These are phyloP conservation scores for Vanderwaltozyma tropicalis DNA, from an alignment of 805 yeast genomes.

Conservation along the genomic window DNA sequence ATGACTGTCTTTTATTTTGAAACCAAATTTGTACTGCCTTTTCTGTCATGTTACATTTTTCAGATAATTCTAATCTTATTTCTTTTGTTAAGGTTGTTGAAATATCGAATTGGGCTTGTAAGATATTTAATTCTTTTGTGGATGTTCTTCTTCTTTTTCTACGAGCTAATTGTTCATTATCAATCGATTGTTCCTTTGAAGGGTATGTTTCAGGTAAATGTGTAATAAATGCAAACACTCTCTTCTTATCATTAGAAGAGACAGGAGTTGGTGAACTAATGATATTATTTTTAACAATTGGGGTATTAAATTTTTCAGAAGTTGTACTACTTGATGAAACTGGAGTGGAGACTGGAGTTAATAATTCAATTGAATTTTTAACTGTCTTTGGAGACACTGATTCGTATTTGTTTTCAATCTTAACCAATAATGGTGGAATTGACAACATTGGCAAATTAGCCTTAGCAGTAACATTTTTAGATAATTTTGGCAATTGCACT, in stretches of 20 bases:
- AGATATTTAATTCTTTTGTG: slow-evolving; percentile 68
- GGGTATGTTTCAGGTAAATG: slow-evolving; percentile 89
- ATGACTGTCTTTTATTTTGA: slow-evolving; percentile 84
- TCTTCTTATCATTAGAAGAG: slow-evolving; percentile 24
- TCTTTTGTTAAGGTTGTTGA: slow-evolving; percentile 76
- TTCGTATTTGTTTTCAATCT: not conserved
- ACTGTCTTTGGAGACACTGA: not conserved
- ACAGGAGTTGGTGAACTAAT: slow-evolving; percentile 18
- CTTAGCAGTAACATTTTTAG: too few species aligned
- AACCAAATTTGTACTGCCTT: slow-evolving; percentile 98
- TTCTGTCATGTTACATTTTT: slow-evolving; percentile 79
- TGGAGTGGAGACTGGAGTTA: slow-evolving; percentile 1
- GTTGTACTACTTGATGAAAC: not conserved
- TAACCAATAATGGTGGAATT: not conserved
- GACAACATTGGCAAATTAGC: not conserved
- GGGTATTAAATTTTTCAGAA: not conserved
- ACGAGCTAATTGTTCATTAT: slow-evolving; percentile 82
- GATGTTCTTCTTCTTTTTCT: slow-evolving; percentile 93
- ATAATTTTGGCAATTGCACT: too few species aligned
- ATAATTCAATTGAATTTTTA: not conserved
- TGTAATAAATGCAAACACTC: slow-evolving; percentile 73
- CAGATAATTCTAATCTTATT: slow-evolving; percentile 69
- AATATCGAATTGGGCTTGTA: slow-evolving; percentile 65
- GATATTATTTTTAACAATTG: not conserved
- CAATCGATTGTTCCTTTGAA: slow-evolving; percentile 69